Conservation (phyloP, 768 basidiomycete genomes). For the Leccinum sublutescens region DNA sequence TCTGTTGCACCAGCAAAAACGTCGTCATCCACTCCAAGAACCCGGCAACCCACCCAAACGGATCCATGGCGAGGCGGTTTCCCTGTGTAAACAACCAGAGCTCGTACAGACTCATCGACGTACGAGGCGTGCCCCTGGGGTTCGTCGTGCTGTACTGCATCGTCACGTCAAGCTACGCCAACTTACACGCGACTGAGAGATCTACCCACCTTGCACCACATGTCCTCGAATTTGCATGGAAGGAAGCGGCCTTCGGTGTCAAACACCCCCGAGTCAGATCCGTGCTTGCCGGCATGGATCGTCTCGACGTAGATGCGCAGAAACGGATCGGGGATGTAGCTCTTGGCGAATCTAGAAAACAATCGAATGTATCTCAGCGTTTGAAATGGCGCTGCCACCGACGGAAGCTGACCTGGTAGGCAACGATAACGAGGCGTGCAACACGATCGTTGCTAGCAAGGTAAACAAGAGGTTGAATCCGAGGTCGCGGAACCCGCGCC, state of each 20-base stretch:
- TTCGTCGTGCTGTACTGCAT: conserved; percentile 16
- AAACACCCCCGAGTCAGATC: conserved; percentile 42
- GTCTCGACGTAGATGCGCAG: conserved; percentile 37
- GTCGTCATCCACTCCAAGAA: conserved; percentile 40
- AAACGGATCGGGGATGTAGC: conserved; percentile 40
- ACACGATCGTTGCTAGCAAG: conserved; percentile 33
- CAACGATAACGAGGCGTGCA: conserved; percentile 38
- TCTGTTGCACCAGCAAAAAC: conserved; percentile 39
- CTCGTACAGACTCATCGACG: conserved; percentile 28
- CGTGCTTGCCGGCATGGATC: conserved; percentile 42
- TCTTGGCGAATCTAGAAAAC: conserved; percentile 16
- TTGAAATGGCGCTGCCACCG: not conserved
- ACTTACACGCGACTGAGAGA: not conserved
- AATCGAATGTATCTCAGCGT: not conserved
- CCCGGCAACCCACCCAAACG: conserved; percentile 37
- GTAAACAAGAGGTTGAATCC: conserved; percentile 41
- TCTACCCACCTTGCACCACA: conserved; percentile 39
- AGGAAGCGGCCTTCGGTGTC: conserved; percentile 42
- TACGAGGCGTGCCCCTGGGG: conserved; percentile 13
- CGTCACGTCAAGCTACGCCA: not conserved
- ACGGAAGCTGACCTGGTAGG: conserved; percentile 26
- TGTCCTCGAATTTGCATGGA: conserved; percentile 42
- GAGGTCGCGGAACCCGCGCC: conserved; percentile 39
- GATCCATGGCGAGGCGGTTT: conserved; percentile 36
- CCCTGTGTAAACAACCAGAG: conserved; percentile 32